A percentile compares a stretch with the other conserved stretches of the same genome.
Evolutionary conservation across 2,329 filamentous ascomycete species (phyloP).

Genomic region (Colletotrichum tanaceti): DNA sequence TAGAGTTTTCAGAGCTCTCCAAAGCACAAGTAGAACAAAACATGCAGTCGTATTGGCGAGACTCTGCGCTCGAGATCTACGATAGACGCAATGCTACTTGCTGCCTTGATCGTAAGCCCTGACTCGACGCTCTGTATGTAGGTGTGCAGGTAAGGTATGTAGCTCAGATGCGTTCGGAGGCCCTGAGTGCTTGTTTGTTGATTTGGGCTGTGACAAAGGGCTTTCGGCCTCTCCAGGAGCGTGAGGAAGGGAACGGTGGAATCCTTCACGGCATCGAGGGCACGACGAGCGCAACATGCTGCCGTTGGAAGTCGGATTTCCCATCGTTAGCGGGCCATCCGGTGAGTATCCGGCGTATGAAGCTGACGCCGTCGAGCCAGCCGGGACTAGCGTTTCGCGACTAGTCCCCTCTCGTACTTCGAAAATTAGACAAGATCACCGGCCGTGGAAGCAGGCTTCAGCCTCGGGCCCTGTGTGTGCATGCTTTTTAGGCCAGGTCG

Average conservation of each 20-base stretch:
- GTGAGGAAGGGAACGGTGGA: constrained; percentile 7
- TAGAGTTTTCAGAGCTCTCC: not conserved
- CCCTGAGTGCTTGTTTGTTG: not conserved
- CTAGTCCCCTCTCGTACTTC: constrained; percentile 17
- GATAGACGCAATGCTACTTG: not conserved
- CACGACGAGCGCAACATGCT: not conserved
- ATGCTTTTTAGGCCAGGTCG: constrained; percentile 17
- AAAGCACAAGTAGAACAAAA: not conserved
- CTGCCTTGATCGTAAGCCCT: not conserved
- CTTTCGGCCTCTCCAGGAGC: constrained; percentile 3
- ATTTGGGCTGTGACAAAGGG: not conserved
- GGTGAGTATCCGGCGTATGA: constrained; percentile 30
- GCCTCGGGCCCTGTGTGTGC: constrained; percentile 15
- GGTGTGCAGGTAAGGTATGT: too few species aligned
- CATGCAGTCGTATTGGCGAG: not conserved
- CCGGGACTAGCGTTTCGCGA: not conserved
- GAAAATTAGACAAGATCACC: constrained; percentile 26
- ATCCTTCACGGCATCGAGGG: constrained; percentile 20
- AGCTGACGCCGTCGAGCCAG: constrained; percentile 4
- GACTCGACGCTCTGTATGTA: not conserved
- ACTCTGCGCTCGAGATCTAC: not conserved
- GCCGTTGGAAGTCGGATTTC: constrained; percentile 31
- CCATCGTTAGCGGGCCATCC: constrained; percentile 16
- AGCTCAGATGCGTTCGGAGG: not conserved
- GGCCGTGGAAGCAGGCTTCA: constrained; percentile 25